phyloP scores from a whole-genome alignment of 2,329 filamentous ascomycete genomes.

The Fusarium sp. region DNA sequence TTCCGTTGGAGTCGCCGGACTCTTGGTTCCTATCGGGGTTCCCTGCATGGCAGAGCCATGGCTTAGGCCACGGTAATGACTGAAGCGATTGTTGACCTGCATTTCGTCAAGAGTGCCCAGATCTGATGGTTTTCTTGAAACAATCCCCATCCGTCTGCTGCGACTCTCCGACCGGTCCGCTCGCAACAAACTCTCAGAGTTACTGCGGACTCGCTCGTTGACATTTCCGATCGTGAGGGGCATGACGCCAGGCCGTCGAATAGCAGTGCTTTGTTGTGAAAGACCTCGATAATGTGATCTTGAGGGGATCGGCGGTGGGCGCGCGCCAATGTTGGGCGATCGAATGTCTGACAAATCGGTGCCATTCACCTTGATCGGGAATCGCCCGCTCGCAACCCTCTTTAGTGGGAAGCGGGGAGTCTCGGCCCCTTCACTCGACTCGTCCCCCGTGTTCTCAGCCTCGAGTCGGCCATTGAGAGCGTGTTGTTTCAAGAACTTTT shows the following conservation, averaged over 20 bases:
- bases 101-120: slow-evolving; percentile 69
- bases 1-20: slow-evolving; percentile 68
- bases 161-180: slow-evolving; percentile 62
- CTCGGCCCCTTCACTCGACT: slow-evolving; percentile 76
- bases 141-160: slow-evolving; percentile 69
- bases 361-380: slow-evolving; percentile 76
- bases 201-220: slow-evolving; percentile 72
- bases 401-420: slow-evolving; percentile 75
- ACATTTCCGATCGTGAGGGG: slow-evolving; percentile 72
- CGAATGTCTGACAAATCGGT: slow-evolving; percentile 71
- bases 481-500: slow-evolving; percentile 65
- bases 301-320: slow-evolving; percentile 78
- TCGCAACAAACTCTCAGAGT: slow-evolving; percentile 67
- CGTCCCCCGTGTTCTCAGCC: slow-evolving; percentile 64
- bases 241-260: slow-evolving; percentile 75
- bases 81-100: slow-evolving; percentile 69
- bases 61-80: slow-evolving; percentile 70
- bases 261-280: slow-evolving; percentile 70
- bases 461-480: slow-evolving; percentile 61
- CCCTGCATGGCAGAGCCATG: slow-evolving; percentile 73
- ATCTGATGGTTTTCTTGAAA: slow-evolving; percentile 66
- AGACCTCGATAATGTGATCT: slow-evolving; percentile 78
- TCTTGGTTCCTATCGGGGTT: slow-evolving; percentile 54
- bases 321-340: slow-evolving; percentile 67
- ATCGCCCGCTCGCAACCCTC: slow-evolving; percentile 69